Conservation (phyloP, 2,329 filamentous ascomycete genomes). For the Apiospora pterosperma region DNA sequence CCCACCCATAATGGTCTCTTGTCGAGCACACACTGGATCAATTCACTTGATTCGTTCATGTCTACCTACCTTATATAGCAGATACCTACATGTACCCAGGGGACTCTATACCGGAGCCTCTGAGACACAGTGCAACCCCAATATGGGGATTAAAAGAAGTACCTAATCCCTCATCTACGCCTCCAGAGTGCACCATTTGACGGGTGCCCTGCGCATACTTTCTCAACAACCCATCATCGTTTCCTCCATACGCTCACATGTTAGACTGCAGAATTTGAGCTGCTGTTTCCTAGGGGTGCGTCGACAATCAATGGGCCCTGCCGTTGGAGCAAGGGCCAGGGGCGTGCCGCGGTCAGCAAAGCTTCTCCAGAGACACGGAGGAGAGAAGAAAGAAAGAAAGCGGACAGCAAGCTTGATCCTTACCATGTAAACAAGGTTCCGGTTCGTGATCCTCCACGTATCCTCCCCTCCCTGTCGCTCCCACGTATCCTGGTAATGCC, state of each 20-base stretch:
- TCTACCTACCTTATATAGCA: too few species aligned
- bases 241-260: background rate
- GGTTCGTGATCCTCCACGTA: background rate
- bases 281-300: background rate
- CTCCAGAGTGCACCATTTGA: background rate
- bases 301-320: background rate
- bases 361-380: background rate
- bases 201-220: background rate
- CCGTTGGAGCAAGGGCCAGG: too few species aligned
- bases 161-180: too few species aligned
- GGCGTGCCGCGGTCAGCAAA: background rate
- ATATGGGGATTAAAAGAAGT: background rate
- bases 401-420: background rate
- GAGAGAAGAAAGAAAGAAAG: background rate
- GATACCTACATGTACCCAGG: too few species aligned
- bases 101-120: background rate
- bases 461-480: background rate
- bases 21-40: too few species aligned
- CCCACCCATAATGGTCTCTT: too few species aligned
- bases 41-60: too few species aligned
- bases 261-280: background rate
- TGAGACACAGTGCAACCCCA: background rate
- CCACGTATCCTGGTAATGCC: background rate
- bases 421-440: background rate
- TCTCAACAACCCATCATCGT: background rate